Evolutionary conservation across 805 yeast genomes (phyloP).

Genomic region (Maudiozyma serrabonitensis): DNA sequence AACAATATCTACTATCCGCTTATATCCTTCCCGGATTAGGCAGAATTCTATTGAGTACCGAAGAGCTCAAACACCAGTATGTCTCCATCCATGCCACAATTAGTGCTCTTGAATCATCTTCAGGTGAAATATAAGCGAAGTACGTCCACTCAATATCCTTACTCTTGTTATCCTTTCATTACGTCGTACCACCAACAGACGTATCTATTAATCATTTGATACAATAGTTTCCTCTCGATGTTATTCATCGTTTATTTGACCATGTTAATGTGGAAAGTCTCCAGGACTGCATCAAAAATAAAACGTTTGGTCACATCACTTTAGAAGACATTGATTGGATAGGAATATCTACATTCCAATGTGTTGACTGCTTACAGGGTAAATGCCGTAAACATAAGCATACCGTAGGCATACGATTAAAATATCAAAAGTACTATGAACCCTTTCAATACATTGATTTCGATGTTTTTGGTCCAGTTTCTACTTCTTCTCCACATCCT

Average conservation of each 20-base stretch:
- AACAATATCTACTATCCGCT: background rate
- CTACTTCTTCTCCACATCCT: background rate
- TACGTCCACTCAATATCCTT: background rate
- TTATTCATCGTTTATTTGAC: background rate
- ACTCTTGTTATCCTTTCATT: background rate
- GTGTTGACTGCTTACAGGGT: conserved; percentile 40
- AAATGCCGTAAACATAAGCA: conserved; percentile 54
- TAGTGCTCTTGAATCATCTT: background rate
- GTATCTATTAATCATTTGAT: background rate
- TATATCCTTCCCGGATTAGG: background rate
- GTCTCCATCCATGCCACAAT: background rate
- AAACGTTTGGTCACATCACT: background rate
- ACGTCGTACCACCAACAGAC: background rate
- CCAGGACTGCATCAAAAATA: background rate
- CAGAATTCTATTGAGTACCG: background rate
- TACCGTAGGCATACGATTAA: conserved; percentile 58
- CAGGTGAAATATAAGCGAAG: background rate
- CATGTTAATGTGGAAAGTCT: background rate
- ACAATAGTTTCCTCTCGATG: background rate
- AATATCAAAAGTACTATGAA: background rate
- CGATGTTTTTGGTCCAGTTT: background rate
- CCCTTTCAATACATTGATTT: background rate
- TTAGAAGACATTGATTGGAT: background rate
- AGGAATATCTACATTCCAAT: background rate
- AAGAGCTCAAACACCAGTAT: too few species aligned